Base-by-base conservation (phyloP, 1,139 yeast species). In the Scheffersomyces segobiensis region DNA sequence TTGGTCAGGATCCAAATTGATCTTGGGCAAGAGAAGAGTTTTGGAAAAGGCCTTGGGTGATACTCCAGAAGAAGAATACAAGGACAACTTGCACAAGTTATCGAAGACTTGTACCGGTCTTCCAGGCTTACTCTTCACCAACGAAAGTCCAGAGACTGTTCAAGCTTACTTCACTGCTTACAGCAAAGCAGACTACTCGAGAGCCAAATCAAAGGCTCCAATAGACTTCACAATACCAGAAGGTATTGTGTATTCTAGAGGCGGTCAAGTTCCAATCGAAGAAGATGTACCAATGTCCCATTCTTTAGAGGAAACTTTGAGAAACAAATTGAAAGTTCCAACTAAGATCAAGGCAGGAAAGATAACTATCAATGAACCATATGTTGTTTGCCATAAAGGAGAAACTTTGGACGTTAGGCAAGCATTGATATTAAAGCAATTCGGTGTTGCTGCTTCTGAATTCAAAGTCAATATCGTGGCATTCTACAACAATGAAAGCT, bases 261-360 rank as follows among this genome's bases (percentile, higher is more conserved):
- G 98, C 67, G 99, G 99, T 20, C 97, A 91, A 76, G 79, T 93
- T 58, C 83, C 97, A 46, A 78, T 74, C 32, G 98, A 93, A 71
- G 98, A 95, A 66, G 99, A 95, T 74, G 95, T 95, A 21, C 97
- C 98, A 66, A 87, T 95, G 91, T 89, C 96, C 14, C 99, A 95
- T 72, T 92, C 98, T 5, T 82, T 96, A 76, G 99, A 95, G 77
- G 92, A 93, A 67, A 91, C 97, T 52, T 77, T 95, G 68, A 88
- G 99, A 80, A 90, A 87, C 73, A 89, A 89, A 71, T 87, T 87
- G 66, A 95, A 95, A 71, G 87, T 96, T 68, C 98, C 99, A 63
- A 93, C 98, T 8, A 89, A 86, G 70, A 89, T 95, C 66, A 91
- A 90, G 73, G 83, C 87, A 53, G 99, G 99, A 72, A 93, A 93